phyloP scores from a whole-genome alignment of 2,329 filamentous ascomycete genomes.

The Botryotinia convoluta region DNA sequence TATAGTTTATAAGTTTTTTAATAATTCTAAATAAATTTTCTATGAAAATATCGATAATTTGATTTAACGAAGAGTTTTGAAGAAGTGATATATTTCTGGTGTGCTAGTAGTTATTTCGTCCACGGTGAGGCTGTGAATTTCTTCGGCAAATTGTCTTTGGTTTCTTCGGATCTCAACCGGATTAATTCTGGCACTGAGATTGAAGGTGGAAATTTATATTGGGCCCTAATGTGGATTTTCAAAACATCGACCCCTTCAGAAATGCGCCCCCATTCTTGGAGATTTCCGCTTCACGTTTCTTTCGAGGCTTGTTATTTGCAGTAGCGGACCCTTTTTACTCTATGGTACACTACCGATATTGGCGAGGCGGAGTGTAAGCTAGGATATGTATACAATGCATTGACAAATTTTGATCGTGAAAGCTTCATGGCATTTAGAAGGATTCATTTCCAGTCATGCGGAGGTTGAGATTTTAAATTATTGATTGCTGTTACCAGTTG shows the following conservation, averaged over 20 bases:
- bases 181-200: constrained; percentile 6
- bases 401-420: constrained; percentile 5
- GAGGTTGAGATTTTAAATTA: neutral
- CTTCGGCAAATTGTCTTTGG: neutral
- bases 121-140: neutral
- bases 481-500: neutral
- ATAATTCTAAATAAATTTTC: too few species aligned
- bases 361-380: neutral
- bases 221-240: neutral
- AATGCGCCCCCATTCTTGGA: constrained; percentile 7
- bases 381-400: constrained; percentile 8
- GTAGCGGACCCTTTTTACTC: constrained; percentile 7
- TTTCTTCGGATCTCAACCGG: constrained; percentile 9
- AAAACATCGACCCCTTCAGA: neutral
- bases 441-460: constrained; percentile 9
- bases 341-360: neutral
- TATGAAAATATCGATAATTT: too few species aligned
- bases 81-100: too few species aligned
- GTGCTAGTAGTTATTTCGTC: too few species aligned
- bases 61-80: too few species aligned
- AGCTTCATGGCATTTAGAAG: constrained; percentile 7
- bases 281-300: constrained; percentile 2
- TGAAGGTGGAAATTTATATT: neutral
- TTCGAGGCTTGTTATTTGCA: constrained; percentile 7
- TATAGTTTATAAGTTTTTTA: too few species aligned